Conservation (phyloP, 371 early-diverging fungal genomes). For the Lichtheimia ornata region DNA sequence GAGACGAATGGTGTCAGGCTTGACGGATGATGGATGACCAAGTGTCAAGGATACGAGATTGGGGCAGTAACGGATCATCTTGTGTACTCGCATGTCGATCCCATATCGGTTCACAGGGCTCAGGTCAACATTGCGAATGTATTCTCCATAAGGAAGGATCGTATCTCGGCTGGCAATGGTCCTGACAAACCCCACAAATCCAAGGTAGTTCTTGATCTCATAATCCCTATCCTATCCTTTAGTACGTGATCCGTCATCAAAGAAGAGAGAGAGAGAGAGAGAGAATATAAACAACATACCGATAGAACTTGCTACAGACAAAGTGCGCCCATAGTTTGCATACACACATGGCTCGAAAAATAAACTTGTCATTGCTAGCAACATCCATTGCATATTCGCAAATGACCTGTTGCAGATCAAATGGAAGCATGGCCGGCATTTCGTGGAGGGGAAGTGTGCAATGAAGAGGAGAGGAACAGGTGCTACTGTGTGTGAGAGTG, state of each 20-base stretch:
- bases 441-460: neutral
- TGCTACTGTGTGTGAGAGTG: neutral
- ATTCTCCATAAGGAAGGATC: conserved; percentile 14
- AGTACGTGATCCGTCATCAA: too few species aligned
- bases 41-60: conserved; percentile 15
- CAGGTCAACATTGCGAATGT: conserved; percentile 16
- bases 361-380: conserved; percentile 9
- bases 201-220: conserved; percentile 14
- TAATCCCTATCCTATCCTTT: conserved; percentile 11
- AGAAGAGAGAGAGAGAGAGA: too few species aligned
- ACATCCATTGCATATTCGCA: conserved; percentile 13
- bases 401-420: conserved; percentile 19
- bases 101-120: conserved; percentile 23
- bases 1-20: conserved; percentile 8
- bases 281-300: conserved; percentile 8
- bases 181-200: conserved; percentile 21
- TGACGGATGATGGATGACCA: conserved; percentile 22
- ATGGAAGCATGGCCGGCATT: conserved; percentile 1
- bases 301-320: conserved; percentile 15
- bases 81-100: conserved; percentile 13
- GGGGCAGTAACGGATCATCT: conserved; percentile 16
- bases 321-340: conserved; percentile 21
- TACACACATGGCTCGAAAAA: conserved; percentile 16
- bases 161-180: conserved; percentile 6
- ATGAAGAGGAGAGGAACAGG: conserved; percentile 2